These are phyloP conservation scores for Gaeumannomyces tritici DNA, from an alignment of 2,329 filamentous ascomycete species.

Conservation along the genomic window DNA sequence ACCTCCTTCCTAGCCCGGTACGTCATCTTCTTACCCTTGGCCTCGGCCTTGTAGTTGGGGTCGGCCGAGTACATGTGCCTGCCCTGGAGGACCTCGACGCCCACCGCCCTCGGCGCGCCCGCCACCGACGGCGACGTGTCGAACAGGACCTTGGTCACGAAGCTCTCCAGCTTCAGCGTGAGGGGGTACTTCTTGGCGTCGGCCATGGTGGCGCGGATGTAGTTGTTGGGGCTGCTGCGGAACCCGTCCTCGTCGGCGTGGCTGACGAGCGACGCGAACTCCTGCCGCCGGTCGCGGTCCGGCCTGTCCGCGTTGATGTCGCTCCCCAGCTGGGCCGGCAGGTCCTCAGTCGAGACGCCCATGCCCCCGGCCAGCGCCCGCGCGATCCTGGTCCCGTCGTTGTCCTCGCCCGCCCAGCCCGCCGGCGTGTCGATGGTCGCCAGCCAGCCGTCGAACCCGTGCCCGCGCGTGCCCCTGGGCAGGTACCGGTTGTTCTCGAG, in stretches of 20 bases:
- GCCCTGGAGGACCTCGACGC: constrained; percentile 22
- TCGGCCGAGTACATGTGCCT: constrained; percentile 26
- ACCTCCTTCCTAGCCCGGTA: constrained; percentile 30
- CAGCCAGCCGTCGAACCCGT: constrained; percentile 48
- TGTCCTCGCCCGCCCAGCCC: constrained; percentile 25
- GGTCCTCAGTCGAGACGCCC: constrained; percentile 13
- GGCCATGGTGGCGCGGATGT: constrained; percentile 18
- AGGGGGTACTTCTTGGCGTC: constrained; percentile 33
- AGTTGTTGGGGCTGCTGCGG: constrained; percentile 34
- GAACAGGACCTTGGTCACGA: constrained; percentile 28
- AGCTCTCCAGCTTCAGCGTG: constrained; percentile 22
- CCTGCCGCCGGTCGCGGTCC: constrained; percentile 16
- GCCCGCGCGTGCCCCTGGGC: constrained; percentile 29
- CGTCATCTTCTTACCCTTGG: constrained; percentile 9
- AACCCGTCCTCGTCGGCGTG: constrained; percentile 16
- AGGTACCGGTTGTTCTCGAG: constrained; percentile 48
- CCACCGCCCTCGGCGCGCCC: constrained; percentile 13
- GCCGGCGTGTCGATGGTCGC: constrained; percentile 11
- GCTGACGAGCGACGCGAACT: constrained; percentile 19
- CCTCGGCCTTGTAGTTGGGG: constrained; percentile 17
- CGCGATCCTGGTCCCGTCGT: constrained; percentile 12
- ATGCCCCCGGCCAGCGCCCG: constrained; percentile 25
- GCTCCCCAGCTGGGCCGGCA: constrained; percentile 14
- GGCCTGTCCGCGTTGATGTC: constrained; percentile 18
- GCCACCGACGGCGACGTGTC: constrained; percentile 17